Conservation (phyloP, 306 rosid genomes). For the Lotus japonicus region DNA sequence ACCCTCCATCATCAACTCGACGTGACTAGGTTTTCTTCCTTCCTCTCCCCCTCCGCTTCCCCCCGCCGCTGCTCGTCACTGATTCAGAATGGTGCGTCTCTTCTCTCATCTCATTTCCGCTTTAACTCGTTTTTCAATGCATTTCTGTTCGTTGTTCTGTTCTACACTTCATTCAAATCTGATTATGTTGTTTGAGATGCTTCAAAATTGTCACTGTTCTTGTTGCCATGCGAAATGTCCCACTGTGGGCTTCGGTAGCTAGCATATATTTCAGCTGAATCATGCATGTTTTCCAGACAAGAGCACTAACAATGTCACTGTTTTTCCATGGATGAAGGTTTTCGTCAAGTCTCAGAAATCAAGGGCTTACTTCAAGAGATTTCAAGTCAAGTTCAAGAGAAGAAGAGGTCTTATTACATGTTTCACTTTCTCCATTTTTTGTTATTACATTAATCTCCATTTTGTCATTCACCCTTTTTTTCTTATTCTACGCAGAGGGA, state of each 20-base stretch:
- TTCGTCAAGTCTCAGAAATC: slow-evolving; percentile 58
- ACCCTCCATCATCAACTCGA: neutral
- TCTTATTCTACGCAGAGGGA: slow-evolving; percentile 39
- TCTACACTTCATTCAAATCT: neutral
- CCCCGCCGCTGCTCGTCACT: neutral
- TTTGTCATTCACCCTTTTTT: neutral
- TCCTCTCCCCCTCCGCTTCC: too few relatives aligned
- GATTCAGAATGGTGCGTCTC: slow-evolving; percentile 4
- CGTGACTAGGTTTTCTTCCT: neutral
- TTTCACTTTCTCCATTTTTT: neutral
- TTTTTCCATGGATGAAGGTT: slow-evolving; percentile 19
- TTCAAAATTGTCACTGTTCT: too few relatives aligned
- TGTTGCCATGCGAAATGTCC: too few relatives aligned
- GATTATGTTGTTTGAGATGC: too few relatives aligned
- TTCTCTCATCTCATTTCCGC: neutral
- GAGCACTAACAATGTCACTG: neutral
- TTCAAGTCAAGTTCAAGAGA: slow-evolving; percentile 82
- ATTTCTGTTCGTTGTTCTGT: neutral
- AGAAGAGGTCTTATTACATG: slow-evolving; percentile 50
- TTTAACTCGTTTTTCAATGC: neutral
- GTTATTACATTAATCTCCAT: neutral
- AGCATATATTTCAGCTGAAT: too few relatives aligned
- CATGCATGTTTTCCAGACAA: neutral
- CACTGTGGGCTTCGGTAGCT: too few relatives aligned
- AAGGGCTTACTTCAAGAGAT: slow-evolving; percentile 70